Base-by-base conservation (phyloP, 176 grass and related monocot species). In the Oryza coarctata region DNA sequence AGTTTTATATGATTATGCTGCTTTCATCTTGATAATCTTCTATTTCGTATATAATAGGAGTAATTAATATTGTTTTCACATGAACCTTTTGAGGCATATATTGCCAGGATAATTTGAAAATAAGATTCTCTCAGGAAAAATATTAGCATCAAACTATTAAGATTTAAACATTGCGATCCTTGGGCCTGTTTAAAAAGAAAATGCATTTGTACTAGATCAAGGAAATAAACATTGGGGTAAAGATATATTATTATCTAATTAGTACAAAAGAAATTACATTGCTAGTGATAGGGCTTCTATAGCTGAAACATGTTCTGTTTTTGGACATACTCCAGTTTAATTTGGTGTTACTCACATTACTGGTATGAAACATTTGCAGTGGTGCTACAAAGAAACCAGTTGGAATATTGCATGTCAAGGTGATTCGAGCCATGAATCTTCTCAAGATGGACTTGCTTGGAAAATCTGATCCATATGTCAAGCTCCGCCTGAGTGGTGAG, bases 401-500 rank as follows among this genome's bases (percentile, higher is more conserved):
- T 32, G 95, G 95, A 38, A 85, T 98, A 88, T 87, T 98, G 71
- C 83, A 93, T 27, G 95, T 95, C 31, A 98, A 93, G 68, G 84
- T 98, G 65, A 79, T 98, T 44, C 89, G 87, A 52, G 95, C 92
- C 11, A 69, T 90, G 79, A 90, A 98, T 91, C 92, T 98, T 78
- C 87, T 86, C 44, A 98, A 98, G 81, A 98, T 98, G 95, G 95
- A 98, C 65, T 83, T 98, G 70, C 86, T 98, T 73, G 95, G 95
- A 12, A 98, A 95, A 84, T 98, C 95, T 61, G 95, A 98, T 79
- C 92, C 95, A n/a, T 98, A 95, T 86, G 95, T 98, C 57, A 95
- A 98, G 81, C 83, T 98, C 75, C 88, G 87, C 3, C 45, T 98
- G 33, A 98, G 95, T 78, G 95, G 92, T 28, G 95, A 98, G 77